Evolutionary conservation across 225 moss, liverwort and hornwort genomes (phyloP).

Genomic region (Bryoerythrophyllum caledonicum): DNA sequence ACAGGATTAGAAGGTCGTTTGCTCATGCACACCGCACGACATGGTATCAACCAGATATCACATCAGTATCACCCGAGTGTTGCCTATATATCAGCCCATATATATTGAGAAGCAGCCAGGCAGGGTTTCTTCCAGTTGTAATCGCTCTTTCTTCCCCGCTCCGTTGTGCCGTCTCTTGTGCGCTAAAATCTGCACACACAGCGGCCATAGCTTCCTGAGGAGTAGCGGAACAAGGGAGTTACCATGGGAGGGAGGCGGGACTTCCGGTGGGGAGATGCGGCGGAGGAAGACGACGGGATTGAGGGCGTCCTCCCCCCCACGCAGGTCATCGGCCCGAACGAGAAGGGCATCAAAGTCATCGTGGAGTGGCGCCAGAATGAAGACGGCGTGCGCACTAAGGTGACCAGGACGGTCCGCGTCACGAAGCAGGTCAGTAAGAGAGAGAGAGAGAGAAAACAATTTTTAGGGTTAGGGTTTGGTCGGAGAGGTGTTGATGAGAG

Average conservation of each 20-base stretch:
- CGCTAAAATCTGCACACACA: neutral
- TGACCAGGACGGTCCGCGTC: constrained; percentile 60
- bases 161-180: neutral
- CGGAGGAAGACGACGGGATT: constrained; percentile 63
- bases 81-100: no score
- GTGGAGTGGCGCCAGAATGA: constrained; percentile 62
- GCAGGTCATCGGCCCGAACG: constrained; percentile 59
- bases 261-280: constrained; percentile 68
- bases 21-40: no score
- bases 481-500: neutral
- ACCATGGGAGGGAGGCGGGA: constrained; percentile 48
- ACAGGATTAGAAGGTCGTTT: no score
- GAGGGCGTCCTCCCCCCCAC: constrained; percentile 68
- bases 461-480: constrained; percentile 14
- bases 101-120: neutral
- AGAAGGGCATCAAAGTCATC: constrained; percentile 51
- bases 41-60: no score
- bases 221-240: neutral
- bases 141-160: no score
- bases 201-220: neutral
- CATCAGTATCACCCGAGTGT: no score
- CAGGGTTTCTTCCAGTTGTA: neutral
- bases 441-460: no score
- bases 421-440: constrained; percentile 44
- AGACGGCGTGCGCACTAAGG: constrained; percentile 52